Conservation (phyloP, 257 asterid species). For the Fraxinus cuspidata region DNA sequence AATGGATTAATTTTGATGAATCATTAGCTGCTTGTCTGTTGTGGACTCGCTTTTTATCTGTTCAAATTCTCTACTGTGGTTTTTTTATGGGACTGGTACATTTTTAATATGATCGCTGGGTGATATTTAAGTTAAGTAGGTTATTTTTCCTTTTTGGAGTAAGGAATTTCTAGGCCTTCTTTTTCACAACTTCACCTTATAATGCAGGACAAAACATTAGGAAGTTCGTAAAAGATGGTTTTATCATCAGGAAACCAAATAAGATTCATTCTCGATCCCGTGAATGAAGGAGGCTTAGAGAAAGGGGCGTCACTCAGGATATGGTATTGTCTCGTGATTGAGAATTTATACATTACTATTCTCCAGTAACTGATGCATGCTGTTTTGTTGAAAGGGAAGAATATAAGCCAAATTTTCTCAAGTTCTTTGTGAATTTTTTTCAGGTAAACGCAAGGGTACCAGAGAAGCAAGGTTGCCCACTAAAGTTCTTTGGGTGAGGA, state of each 20-base stretch:
- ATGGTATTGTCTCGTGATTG: slow-evolving; percentile 26
- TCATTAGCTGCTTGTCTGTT: too few relatives aligned
- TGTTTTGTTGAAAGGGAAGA: background rate
- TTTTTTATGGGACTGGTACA: too few relatives aligned
- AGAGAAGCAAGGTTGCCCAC: slow-evolving; percentile 97
- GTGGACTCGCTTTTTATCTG: too few relatives aligned
- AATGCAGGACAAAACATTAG: slow-evolving; percentile 25
- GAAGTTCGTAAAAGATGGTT: slow-evolving; percentile 23
- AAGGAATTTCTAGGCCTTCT: too few relatives aligned
- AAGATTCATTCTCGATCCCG: slow-evolving; percentile 58
- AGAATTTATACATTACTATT: too few relatives aligned
- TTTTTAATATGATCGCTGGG: too few relatives aligned
- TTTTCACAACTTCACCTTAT: background rate
- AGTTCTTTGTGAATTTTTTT: background rate
- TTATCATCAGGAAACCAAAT: slow-evolving; percentile 35
- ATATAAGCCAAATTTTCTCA: background rate
- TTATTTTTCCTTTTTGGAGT: too few relatives aligned
- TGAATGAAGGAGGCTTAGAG: slow-evolving; percentile 53
- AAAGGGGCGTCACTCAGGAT: slow-evolving; percentile 60
- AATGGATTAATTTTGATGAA: too few relatives aligned
- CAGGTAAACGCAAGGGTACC: slow-evolving; percentile 98
- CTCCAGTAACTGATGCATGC: background rate
- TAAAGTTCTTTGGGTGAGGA: slow-evolving; percentile 92
- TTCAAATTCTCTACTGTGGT: too few relatives aligned
- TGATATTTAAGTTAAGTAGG: too few relatives aligned